Conservation (phyloP, 1,284 basidiomycete genomes). For the Caloboletus firmus region DNA sequence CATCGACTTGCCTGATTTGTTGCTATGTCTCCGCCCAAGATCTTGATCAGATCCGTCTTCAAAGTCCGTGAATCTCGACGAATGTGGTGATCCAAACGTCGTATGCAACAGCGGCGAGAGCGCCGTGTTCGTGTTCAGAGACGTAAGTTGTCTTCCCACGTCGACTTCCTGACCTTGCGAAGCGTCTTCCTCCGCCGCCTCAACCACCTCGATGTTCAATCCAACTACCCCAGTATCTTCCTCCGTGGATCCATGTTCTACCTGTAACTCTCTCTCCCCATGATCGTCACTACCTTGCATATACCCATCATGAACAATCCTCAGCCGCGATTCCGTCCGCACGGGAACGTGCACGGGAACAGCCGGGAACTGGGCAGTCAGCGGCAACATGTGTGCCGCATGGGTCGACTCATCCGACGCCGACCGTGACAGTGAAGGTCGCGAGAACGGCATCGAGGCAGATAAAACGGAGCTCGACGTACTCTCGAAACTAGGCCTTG, state of each 20-base stretch:
- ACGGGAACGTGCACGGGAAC: slow-evolving; percentile 34
- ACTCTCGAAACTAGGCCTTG: slow-evolving; percentile 31
- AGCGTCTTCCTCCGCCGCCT: slow-evolving; percentile 22
- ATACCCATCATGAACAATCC: slow-evolving; percentile 29
- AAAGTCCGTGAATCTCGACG: slow-evolving; percentile 38
- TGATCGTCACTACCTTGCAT: slow-evolving; percentile 18
- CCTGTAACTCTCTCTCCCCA: slow-evolving; percentile 18
- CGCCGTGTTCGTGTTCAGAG: slow-evolving; percentile 2
- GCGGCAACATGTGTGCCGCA: slow-evolving; percentile 16
- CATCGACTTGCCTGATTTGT: slow-evolving; percentile 20
- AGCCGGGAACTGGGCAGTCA: slow-evolving; percentile 34
- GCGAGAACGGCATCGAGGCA: slow-evolving; percentile 9
- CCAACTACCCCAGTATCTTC: slow-evolving; percentile 2
- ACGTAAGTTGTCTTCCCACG: background rate
- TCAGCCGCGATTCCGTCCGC: slow-evolving; percentile 34
- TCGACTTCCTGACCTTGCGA: slow-evolving; percentile 11
- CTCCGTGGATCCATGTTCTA: slow-evolving; percentile 21
- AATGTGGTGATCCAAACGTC: slow-evolving; percentile 50
- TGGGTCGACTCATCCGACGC: slow-evolving; percentile 28
- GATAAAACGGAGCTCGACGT: slow-evolving; percentile 20
- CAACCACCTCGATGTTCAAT: slow-evolving; percentile 18
- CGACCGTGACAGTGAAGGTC: slow-evolving; percentile 24
- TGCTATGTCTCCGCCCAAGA: slow-evolving; percentile 15
- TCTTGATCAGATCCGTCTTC: slow-evolving; percentile 31
- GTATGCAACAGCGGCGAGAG: slow-evolving; percentile 53